Percentiles rank a stretch among this genome's conserved stretches.
These are phyloP conservation scores for Hygrocybe coccinea DNA, from an alignment of 768 basidiomycete species.

Conservation along the genomic window DNA sequence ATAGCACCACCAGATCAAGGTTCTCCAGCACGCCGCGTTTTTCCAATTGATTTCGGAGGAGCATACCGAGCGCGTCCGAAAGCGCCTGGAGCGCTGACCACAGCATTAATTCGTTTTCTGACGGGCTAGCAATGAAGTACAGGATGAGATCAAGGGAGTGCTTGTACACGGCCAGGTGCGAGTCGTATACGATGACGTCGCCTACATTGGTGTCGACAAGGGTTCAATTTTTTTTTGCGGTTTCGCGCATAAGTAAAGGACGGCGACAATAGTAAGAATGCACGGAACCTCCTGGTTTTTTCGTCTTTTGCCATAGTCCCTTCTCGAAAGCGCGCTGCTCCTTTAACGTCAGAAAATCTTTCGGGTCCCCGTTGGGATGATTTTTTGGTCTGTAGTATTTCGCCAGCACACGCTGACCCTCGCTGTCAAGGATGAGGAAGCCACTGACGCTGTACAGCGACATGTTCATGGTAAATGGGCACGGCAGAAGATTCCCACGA, in stretches of 20 bases:
- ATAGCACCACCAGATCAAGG: constrained; percentile 85
- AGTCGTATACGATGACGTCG: constrained; percentile 90
- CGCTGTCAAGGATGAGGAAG: constrained; percentile 90
- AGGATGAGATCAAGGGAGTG: constrained; percentile 94
- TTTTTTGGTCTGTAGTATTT: constrained; percentile 88
- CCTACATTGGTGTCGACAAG: constrained; percentile 40
- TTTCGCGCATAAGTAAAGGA: not conserved
- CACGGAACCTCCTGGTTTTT: constrained; percentile 79
- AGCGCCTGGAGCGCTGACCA: constrained; percentile 79
- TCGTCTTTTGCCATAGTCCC: constrained; percentile 91
- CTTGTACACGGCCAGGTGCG: constrained; percentile 87
- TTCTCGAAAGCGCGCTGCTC: constrained; percentile 97
- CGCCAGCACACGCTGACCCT: constrained; percentile 89
- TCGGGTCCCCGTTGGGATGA: constrained; percentile 56
- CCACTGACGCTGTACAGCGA: constrained; percentile 84
- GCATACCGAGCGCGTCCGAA: constrained; percentile 76
- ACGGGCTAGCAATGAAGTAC: constrained; percentile 83
- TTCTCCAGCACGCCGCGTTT: constrained; percentile 94
- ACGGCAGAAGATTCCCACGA: too few relatives aligned
- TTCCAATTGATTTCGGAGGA: constrained; percentile 89
- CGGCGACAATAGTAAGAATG: not conserved
- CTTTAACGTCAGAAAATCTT: constrained; percentile 66
- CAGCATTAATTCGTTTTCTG: constrained; percentile 96
- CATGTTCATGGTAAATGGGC: too few relatives aligned
- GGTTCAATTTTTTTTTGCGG: too few relatives aligned